phyloP scores from a whole-genome alignment of 2,329 filamentous ascomycete genomes.

The Diaporthe citrichinensis region DNA sequence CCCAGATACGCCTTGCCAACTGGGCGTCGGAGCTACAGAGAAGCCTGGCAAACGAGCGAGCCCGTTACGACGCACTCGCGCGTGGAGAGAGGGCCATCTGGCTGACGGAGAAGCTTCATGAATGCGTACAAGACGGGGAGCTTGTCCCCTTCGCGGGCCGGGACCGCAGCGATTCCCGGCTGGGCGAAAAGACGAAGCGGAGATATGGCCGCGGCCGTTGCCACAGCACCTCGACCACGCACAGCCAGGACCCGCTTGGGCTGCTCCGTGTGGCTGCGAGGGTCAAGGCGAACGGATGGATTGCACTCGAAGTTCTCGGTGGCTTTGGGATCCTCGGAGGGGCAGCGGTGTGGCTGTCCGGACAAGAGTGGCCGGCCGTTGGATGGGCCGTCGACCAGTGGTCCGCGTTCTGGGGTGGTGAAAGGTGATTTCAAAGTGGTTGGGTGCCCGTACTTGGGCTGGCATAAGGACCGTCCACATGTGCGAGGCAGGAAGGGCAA shows the following conservation, averaged over 20 bases:
- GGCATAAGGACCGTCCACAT: background rate
- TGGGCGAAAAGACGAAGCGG: constrained; percentile 27
- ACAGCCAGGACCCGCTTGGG: constrained; percentile 82
- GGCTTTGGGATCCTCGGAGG: constrained; percentile 82
- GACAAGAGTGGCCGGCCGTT: constrained; percentile 47
- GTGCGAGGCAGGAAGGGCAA: background rate
- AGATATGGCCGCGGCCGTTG: constrained; percentile 1
- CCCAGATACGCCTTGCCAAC: constrained; percentile 77
- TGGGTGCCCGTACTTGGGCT: background rate
- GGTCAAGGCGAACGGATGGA: constrained; percentile 74
- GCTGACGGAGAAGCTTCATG: constrained; percentile 76
- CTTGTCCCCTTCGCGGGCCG: constrained; percentile 61
- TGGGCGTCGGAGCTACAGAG: constrained; percentile 88
- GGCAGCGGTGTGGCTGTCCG: constrained; percentile 72
- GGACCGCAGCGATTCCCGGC: constrained; percentile 34
- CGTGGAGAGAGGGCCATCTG: constrained; percentile 76
- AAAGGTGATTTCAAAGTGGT: constrained; percentile 36
- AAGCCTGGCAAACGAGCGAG: constrained; percentile 80
- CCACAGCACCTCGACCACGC: constrained; percentile 39
- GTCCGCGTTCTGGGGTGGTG: constrained; percentile 49
- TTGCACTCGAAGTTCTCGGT: constrained; percentile 81
- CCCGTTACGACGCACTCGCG: constrained; percentile 74
- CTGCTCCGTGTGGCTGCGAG: constrained; percentile 78
- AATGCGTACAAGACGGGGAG: constrained; percentile 76
- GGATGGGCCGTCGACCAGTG: constrained; percentile 49